Base-by-base conservation (phyloP, 2,329 filamentous ascomycete species). In the Epichloe sibirici region DNA sequence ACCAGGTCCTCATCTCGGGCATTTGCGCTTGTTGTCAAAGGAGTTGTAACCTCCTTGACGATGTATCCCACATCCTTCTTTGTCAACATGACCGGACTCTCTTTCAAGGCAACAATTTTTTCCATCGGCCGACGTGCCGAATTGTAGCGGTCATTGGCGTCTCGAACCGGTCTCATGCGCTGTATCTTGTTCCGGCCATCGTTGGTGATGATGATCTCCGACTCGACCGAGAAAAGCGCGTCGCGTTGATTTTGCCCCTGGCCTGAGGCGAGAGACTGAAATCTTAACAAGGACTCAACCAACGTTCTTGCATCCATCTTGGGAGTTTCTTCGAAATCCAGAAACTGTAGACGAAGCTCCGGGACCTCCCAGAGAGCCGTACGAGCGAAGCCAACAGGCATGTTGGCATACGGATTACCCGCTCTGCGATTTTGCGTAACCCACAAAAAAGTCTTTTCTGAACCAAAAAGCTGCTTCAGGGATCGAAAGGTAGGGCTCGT, bases 341-440 rank as follows among this genome's bases (percentile, higher is more conserved):
- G 34, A 17, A 57, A 54, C 15, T 53, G 53, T 3, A 53, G 25
- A 38, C 47, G 42, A 5, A 50, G 21, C 6, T 56, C 31, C 25
- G 12, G 53, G 46, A 48, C 5, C 17, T 48, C 51, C 31, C 21
- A 17, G 8, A 45, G 15, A 11, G 25, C 43, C 9, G 46, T 38
- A 15, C 51, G 51, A 31, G 13, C 48, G 23, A 53, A 37, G 5
- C 51, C 51, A 13, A 50, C 25, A 5, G 17, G 15, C 40, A 50
- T 44, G 35, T 23, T 53, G 17, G 47, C n/a, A 21, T 46, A 50
- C 6, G 51, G 47, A 6, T 49, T 31, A 5, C 17, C 25, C 4
- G 7, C n/a, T 39, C 15, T 23, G 4, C 47, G 23, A 9, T 42
- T 40, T 17, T 21, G 12, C 2, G 51, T 50, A 3, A 50, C 23